A percentile compares a stretch with the other conserved stretches of the same genome.
phyloP scores from a whole-genome alignment of 176 grass and related monocot species.

The Phyllostachys edulis region DNA sequence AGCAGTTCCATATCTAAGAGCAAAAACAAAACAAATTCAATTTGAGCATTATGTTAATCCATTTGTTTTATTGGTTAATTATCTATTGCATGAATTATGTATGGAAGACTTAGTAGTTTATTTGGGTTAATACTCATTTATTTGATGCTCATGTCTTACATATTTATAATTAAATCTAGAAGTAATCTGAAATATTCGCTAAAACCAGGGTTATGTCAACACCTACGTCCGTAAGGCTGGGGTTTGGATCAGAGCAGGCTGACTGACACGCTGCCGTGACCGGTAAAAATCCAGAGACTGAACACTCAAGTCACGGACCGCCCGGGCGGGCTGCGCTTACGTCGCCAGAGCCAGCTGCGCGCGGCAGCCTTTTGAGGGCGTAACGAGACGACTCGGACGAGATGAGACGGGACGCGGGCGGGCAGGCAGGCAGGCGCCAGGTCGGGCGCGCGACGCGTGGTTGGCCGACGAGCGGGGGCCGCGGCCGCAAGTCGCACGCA shows the following conservation, averaged over 20 bases:
- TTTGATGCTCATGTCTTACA: too few relatives aligned
- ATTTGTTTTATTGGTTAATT: too few relatives aligned
- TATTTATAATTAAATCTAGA: too few relatives aligned
- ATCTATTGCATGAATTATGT: too few relatives aligned
- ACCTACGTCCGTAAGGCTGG: background rate
- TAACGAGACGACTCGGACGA: background rate
- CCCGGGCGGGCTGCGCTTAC: background rate
- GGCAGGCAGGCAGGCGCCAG: background rate
- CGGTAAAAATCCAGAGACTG: constrained; percentile 28
- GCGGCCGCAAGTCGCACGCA: background rate
- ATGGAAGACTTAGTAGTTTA: too few relatives aligned
- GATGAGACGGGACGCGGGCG: constrained; percentile 25
- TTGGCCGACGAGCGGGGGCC: background rate
- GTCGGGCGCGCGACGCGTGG: background rate
- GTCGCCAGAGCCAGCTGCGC: background rate
- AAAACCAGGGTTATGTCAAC: too few relatives aligned
- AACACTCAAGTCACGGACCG: constrained; percentile 11
- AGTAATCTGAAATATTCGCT: too few relatives aligned
- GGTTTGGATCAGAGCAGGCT: background rate
- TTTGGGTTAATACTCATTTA: too few relatives aligned
- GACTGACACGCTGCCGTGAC: constrained; percentile 26
- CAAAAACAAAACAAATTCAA: too few relatives aligned
- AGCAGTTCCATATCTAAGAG: too few relatives aligned
- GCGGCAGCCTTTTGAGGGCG: constrained; percentile 29
- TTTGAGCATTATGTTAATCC: too few relatives aligned